These are phyloP conservation scores for Kwoniella sp. DNA, from an alignment of 768 basidiomycete species.

Conservation along the genomic window DNA sequence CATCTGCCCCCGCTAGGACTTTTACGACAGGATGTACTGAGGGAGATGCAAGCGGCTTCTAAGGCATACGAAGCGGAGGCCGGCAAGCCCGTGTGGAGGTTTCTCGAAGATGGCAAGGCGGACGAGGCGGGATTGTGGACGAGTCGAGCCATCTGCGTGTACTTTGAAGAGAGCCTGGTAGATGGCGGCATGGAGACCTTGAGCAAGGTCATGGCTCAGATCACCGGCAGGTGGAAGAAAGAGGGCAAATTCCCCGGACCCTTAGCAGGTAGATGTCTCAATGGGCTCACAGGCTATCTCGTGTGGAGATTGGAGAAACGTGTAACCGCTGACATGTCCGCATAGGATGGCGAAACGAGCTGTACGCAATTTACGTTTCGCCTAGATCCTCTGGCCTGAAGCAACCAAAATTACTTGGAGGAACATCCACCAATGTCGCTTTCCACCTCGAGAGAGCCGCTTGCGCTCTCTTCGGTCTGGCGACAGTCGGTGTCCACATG, in stretches of 20 bases:
- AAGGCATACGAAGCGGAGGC: background rate
- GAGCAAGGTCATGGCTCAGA: slow-evolving; percentile 17
- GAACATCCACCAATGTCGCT: slow-evolving; percentile 49
- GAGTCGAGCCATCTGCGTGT: slow-evolving; percentile 56
- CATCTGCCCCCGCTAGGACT: slow-evolving; percentile 51
- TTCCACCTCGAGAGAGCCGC: slow-evolving; percentile 89
- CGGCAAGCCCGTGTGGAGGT: slow-evolving; percentile 1
- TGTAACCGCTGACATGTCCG: slow-evolving; percentile 53
- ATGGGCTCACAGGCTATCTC: background rate
- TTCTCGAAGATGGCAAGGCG: slow-evolving; percentile 14
- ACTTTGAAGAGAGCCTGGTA: slow-evolving; percentile 28
- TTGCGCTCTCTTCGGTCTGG: slow-evolving; percentile 78
- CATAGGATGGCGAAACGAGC: slow-evolving; percentile 78
- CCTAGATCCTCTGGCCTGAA: slow-evolving; percentile 28
- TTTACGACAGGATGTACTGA: slow-evolving; percentile 48
- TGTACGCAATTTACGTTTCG: slow-evolving; percentile 58
- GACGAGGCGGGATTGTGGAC: slow-evolving; percentile 28
- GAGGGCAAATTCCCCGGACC: slow-evolving; percentile 44
- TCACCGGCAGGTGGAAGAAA: slow-evolving; percentile 45
- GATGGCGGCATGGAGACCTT: slow-evolving; percentile 30
- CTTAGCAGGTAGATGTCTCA: slow-evolving; percentile 44
- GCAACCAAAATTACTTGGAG: background rate
- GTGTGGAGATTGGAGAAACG: background rate
- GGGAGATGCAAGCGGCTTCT: slow-evolving; percentile 7
- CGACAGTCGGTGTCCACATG: slow-evolving; percentile 92